Conservation (phyloP, 352 stramenopile species). For the Globisporangium cystogenes region DNA sequence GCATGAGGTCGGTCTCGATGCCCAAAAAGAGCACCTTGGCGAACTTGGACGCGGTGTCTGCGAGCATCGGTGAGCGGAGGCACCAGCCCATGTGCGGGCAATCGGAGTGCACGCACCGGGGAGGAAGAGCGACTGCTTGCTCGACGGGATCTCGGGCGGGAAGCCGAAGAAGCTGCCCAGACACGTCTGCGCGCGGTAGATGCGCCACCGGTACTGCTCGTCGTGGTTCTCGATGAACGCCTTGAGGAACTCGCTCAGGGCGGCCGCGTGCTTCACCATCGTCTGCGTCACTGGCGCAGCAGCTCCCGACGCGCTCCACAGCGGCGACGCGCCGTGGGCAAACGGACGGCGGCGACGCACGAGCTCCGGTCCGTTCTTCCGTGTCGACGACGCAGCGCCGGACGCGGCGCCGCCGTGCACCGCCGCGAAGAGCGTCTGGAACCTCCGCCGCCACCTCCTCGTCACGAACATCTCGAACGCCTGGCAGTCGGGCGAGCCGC, state of each 20-base stretch:
- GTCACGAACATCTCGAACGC: constrained; percentile 92
- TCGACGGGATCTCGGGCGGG: constrained; percentile 64
- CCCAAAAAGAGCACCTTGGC: constrained; percentile 61
- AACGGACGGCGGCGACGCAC: constrained; percentile 13
- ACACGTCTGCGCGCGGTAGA: constrained; percentile 77
- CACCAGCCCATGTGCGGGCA: background rate
- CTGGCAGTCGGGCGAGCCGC: constrained; percentile 78
- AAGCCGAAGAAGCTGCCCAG: constrained; percentile 62
- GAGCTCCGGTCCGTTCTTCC: constrained; percentile 3
- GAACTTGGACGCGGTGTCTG: constrained; percentile 55
- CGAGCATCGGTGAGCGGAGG: too few relatives aligned
- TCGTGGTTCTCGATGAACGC: constrained; percentile 82
- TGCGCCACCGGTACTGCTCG: constrained; percentile 66
- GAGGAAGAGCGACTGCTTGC: constrained; percentile 60
- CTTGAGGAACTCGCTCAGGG: constrained; percentile 77
- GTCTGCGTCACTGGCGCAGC: constrained; percentile 23
- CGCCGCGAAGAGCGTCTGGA: constrained; percentile 45
- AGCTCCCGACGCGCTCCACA: background rate
- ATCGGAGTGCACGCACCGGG: constrained; percentile 26
- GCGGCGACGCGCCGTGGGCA: background rate
- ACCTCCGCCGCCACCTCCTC: constrained; percentile 81
- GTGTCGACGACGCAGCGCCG: background rate
- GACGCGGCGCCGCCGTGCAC: constrained; percentile 19
- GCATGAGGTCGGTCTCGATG: constrained; percentile 83
- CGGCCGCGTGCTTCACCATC: constrained; percentile 44